These are phyloP conservation scores for Leucocoprinus birnbaumii DNA, from an alignment of 768 basidiomycete genomes.

Conservation along the genomic window DNA sequence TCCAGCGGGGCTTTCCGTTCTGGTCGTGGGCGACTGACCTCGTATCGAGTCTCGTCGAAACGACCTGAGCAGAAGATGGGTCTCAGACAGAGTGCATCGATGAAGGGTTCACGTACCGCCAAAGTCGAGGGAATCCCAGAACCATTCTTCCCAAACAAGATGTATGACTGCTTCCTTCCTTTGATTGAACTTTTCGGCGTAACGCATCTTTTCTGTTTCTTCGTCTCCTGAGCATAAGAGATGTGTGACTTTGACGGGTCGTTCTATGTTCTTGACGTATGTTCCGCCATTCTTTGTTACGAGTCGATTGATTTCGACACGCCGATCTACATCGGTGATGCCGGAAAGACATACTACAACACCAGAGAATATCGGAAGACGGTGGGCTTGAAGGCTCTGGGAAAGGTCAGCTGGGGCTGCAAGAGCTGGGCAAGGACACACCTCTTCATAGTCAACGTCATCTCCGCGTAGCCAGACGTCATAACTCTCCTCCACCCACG, in stretches of 20 bases:
- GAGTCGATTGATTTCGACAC: constrained; percentile 61
- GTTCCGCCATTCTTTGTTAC: constrained; percentile 60
- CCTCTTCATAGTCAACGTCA: constrained; percentile 67
- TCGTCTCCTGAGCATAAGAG: constrained; percentile 71
- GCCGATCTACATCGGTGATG: constrained; percentile 56
- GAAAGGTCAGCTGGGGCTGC: not conserved
- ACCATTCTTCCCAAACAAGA: constrained; percentile 95
- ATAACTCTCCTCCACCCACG: constrained; percentile 77
- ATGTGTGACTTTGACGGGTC: constrained; percentile 81
- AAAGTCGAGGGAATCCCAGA: constrained; percentile 87
- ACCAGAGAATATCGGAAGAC: constrained; percentile 70
- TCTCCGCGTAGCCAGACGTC: constrained; percentile 76
- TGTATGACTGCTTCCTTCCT: constrained; percentile 70
- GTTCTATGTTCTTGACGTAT: constrained; percentile 74
- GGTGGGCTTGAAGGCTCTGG: constrained; percentile 58
- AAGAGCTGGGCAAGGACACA: constrained; percentile 25
- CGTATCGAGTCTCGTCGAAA: constrained; percentile 62
- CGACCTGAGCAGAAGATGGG: constrained; percentile 36
- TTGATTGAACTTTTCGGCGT: constrained; percentile 71
- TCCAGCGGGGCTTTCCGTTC: constrained; percentile 39
- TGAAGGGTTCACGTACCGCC: constrained; percentile 41
- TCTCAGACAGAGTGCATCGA: not conserved
- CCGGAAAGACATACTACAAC: constrained; percentile 76
- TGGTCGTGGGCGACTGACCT: constrained; percentile 57
- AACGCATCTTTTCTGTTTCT: constrained; percentile 74